A percentile compares a stretch with the other conserved stretches of the same genome.
phyloP scores from a whole-genome alignment of 331 rosid genomes.

The Quercus lobata region DNA sequence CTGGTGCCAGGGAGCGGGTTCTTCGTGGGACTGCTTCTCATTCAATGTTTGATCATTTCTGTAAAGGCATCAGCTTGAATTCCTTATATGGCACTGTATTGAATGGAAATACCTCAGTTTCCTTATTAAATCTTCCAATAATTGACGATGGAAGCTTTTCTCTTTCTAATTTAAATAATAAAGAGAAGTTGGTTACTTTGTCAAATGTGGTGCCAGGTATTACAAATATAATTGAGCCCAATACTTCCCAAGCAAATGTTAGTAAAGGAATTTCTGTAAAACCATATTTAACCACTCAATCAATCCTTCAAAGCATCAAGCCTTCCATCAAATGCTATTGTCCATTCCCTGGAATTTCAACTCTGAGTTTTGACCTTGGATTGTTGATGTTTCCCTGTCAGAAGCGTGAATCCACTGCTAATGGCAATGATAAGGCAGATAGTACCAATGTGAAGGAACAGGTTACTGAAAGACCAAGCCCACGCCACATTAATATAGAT shows the following conservation, averaged over 20 bases:
- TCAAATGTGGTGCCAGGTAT: slow-evolving; percentile 46
- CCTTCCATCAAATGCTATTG: slow-evolving; percentile 75
- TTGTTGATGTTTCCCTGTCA: slow-evolving; percentile 58
- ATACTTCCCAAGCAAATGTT: slow-evolving; percentile 37
- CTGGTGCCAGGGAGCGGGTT: slow-evolving; percentile 86
- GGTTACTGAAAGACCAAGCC: slow-evolving; percentile 49
- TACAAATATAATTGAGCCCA: slow-evolving; percentile 38
- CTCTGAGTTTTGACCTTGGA: slow-evolving; percentile 80
- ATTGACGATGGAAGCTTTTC: slow-evolving; percentile 70
- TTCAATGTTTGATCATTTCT: slow-evolving; percentile 90
- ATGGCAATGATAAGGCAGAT: slow-evolving; percentile 30
- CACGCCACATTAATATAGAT: slow-evolving; percentile 23
- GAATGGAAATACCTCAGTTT: slow-evolving; percentile 88
- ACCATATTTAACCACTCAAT: slow-evolving; percentile 23
- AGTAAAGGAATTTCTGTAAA: slow-evolving; percentile 41
- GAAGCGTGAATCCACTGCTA: slow-evolving; percentile 36
- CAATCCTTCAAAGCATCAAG: slow-evolving; percentile 41
- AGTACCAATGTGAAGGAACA: slow-evolving; percentile 43
- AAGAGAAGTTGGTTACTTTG: slow-evolving; percentile 38
- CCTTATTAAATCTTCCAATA: slow-evolving; percentile 68
- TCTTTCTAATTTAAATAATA: slow-evolving; percentile 34
- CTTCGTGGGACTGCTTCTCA: slow-evolving; percentile 86
- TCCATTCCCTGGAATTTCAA: slow-evolving; percentile 86
- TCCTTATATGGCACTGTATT: slow-evolving; percentile 62
- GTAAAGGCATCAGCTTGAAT: slow-evolving; percentile 66